A percentile compares a stretch with the other conserved stretches of the same genome.
phyloP scores from a whole-genome alignment of 768 basidiomycete species.

The Pleurotus giganteus region DNA sequence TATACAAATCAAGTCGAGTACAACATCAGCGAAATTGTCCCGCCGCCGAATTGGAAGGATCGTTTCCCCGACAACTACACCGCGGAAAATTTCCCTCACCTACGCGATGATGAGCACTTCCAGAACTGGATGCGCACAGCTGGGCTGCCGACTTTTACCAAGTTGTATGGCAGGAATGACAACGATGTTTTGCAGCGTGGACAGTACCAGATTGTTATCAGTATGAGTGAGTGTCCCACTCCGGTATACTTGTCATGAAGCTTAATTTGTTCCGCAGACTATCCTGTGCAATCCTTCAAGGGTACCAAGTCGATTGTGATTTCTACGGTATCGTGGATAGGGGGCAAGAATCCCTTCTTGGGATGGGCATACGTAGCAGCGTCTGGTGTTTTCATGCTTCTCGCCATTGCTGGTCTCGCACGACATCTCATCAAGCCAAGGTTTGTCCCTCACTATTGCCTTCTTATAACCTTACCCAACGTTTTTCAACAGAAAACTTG shows the following conservation, averaged over 20 bases:
- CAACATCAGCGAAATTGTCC: constrained; percentile 65
- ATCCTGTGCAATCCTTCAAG: constrained; percentile 84
- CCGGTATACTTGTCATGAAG: constrained; percentile 9
- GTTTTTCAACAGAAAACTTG: constrained; percentile 57
- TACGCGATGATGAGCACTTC: constrained; percentile 84
- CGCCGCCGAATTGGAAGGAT: constrained; percentile 89
- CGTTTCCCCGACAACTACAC: constrained; percentile 78
- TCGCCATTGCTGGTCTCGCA: constrained; percentile 86
- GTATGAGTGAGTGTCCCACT: constrained; percentile 65
- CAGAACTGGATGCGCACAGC: constrained; percentile 99
- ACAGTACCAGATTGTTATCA: constrained; percentile 70
- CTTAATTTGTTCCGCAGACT: constrained; percentile 55
- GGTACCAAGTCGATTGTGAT: constrained; percentile 98
- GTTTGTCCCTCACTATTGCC: constrained; percentile 30
- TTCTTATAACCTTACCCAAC: constrained; percentile 10
- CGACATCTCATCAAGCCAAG: constrained; percentile 93
- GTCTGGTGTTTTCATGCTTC: constrained; percentile 80
- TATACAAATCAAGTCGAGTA: constrained; percentile 65
- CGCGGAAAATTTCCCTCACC: constrained; percentile 62
- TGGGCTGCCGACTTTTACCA: constrained; percentile 94
- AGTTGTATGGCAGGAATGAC: constrained; percentile 93
- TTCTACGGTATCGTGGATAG: constrained; percentile 97
- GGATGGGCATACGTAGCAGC: constrained; percentile 98
- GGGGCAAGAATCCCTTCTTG: constrained; percentile 97
- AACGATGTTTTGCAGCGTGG: constrained; percentile 67